These are phyloP conservation scores for Kwoniella heveanensis DNA, from an alignment of 768 basidiomycete genomes.

Conservation along the genomic window DNA sequence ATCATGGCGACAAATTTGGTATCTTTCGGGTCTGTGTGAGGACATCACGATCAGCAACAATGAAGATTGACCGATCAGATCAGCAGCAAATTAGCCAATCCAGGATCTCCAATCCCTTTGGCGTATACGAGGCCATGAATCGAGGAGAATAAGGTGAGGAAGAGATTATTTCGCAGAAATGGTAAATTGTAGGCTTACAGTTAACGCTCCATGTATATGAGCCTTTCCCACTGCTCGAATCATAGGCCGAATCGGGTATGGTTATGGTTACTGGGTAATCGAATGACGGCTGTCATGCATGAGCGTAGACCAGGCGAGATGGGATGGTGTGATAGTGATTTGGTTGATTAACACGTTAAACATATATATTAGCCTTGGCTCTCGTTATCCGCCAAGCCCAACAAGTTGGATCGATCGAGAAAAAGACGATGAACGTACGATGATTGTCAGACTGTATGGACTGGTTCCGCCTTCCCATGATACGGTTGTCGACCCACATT, in stretches of 20 bases:
- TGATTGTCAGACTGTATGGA: slow-evolving; percentile 40
- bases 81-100: too few relatives aligned
- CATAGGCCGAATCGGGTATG: slow-evolving; percentile 35
- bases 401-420: not conserved
- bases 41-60: not conserved
- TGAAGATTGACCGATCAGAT: not conserved
- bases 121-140: too few relatives aligned
- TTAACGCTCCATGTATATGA: slow-evolving; percentile 42
- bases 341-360: not conserved
- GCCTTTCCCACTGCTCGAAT: slow-evolving; percentile 20
- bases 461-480: slow-evolving; percentile 38
- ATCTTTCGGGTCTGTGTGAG: slow-evolving; percentile 35
- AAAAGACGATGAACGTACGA: slow-evolving; percentile 28
- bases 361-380: not conserved
- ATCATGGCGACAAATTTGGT: slow-evolving; percentile 42
- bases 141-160: not conserved
- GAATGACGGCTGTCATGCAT: slow-evolving; percentile 35
- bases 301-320: not conserved
- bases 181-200: slow-evolving; percentile 26
- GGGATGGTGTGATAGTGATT: not conserved
- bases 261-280: slow-evolving; percentile 45
- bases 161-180: not conserved
- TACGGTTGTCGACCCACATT: slow-evolving; percentile 34
- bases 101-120: too few relatives aligned
- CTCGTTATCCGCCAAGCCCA: not conserved